These are phyloP conservation scores for Platanthera zijinensis DNA, from an alignment of 106 monocot genomes.

Conservation along the genomic window DNA sequence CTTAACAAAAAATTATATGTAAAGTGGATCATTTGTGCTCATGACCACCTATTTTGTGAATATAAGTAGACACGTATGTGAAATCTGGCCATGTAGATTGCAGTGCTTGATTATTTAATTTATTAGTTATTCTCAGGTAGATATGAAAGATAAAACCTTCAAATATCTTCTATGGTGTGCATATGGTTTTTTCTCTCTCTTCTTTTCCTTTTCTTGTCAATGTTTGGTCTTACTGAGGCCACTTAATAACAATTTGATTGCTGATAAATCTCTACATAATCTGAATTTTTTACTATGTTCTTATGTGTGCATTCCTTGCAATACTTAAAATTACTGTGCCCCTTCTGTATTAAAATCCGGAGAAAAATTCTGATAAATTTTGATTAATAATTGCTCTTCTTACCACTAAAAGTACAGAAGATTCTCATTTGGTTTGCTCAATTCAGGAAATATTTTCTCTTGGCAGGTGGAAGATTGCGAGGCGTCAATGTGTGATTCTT, in stretches of 20 bases:
- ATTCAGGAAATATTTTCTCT: slow-evolving; percentile 38
- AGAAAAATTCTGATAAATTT: neutral
- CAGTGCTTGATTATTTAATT: neutral
- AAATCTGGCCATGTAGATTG: neutral
- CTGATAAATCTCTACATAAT: neutral
- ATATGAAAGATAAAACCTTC: neutral
- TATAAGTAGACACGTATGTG: neutral
- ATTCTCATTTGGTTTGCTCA: neutral
- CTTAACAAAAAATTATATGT: neutral
- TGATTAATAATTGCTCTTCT: neutral
- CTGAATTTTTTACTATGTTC: neutral
- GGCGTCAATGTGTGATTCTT: slow-evolving; percentile 38
- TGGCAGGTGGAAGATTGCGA: slow-evolving; percentile 55
- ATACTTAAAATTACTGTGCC: neutral
- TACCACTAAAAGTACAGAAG: neutral
- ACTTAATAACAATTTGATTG: neutral
- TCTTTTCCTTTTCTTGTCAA: neutral
- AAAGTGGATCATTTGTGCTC: neutral
- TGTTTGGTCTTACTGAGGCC: neutral
- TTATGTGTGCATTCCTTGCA: neutral
- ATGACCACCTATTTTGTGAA: neutral
- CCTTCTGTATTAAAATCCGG: neutral
- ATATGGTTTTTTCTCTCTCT: neutral
- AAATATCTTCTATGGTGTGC: neutral
- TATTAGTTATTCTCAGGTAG: neutral